A percentile compares a stretch with the other conserved stretches of the same genome.
phyloP scores from a whole-genome alignment of 1,284 basidiomycete species.

The Fomes fomentarius region DNA sequence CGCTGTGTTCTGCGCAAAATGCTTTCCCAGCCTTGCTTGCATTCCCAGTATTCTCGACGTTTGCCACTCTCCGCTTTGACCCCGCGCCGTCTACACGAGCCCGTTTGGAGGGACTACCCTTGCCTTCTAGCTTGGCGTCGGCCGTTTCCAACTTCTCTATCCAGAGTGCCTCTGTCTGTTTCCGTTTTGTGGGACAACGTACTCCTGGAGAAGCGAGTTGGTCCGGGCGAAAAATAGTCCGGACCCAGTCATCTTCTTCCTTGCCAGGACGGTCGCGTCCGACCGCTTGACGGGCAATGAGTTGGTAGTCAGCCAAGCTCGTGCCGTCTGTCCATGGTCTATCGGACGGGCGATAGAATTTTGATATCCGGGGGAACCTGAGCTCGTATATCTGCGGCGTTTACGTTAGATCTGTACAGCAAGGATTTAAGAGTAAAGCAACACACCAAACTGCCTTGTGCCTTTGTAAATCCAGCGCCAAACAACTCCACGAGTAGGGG shows the following conservation, averaged over 20 bases:
- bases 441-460: slow-evolving; percentile 56
- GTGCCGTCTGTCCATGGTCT: slow-evolving; percentile 64
- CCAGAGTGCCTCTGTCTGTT: slow-evolving; percentile 38
- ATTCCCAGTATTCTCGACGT: slow-evolving; percentile 6
- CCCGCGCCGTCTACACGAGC: neutral
- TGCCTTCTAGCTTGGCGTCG: slow-evolving; percentile 21
- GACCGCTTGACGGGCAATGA: slow-evolving; percentile 51
- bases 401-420: neutral
- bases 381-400: slow-evolving; percentile 74
- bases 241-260: slow-evolving; percentile 43
- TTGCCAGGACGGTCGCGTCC: slow-evolving; percentile 51
- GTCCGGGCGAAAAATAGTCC: slow-evolving; percentile 41
- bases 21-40: neutral
- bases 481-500: slow-evolving; percentile 77
- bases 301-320: slow-evolving; percentile 49
- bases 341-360: slow-evolving; percentile 62
- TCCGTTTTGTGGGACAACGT: slow-evolving; percentile 39
- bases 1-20: neutral
- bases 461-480: slow-evolving; percentile 82
- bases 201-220: slow-evolving; percentile 40
- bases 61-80: neutral
- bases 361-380: slow-evolving; percentile 79
- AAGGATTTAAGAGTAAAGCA: neutral
- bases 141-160: slow-evolving; percentile 36
- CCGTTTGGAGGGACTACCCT: slow-evolving; percentile 7